A percentile compares a stretch with the other conserved stretches of the same genome.
Evolutionary conservation across 768 basidiomycete species (phyloP).

Genomic region (Lactarius psammicola): DNA sequence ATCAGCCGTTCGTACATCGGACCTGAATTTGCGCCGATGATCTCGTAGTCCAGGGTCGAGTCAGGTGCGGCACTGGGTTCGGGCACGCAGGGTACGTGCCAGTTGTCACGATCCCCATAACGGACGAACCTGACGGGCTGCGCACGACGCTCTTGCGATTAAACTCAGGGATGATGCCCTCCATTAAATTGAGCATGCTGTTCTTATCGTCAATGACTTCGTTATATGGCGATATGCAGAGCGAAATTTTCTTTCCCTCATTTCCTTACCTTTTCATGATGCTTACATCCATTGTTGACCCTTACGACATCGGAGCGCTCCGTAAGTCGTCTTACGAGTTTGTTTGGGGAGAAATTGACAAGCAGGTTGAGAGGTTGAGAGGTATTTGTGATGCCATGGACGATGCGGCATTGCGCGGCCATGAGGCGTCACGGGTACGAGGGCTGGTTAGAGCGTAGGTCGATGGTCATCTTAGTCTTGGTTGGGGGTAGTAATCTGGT

Average conservation of each 20-base stretch:
- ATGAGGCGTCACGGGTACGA: too few relatives aligned
- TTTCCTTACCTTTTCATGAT: constrained; percentile 62
- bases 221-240: neutral
- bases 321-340: constrained; percentile 60
- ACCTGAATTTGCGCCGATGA: constrained; percentile 74
- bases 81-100: constrained; percentile 67
- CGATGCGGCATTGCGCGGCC: too few relatives aligned
- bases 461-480: too few relatives aligned
- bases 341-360: constrained; percentile 30
- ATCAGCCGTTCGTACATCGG: constrained; percentile 67
- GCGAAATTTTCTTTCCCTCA: neutral
- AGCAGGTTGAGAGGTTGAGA: neutral
- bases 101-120: constrained; percentile 74
- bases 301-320: constrained; percentile 56
- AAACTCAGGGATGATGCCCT: constrained; percentile 73
- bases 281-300: constrained; percentile 71
- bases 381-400: too few relatives aligned
- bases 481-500: too few relatives aligned
- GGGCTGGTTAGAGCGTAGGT: too few relatives aligned
- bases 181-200: constrained; percentile 77
- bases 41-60: constrained; percentile 50
- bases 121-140: constrained; percentile 70
- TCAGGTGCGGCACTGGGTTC: constrained; percentile 39
- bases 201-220: neutral
- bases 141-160: constrained; percentile 71